Percentiles rank a stretch among this genome's conserved stretches.
These are phyloP conservation scores for Amanita fuliginea DNA, from an alignment of 768 basidiomycete species.

Conservation along the genomic window DNA sequence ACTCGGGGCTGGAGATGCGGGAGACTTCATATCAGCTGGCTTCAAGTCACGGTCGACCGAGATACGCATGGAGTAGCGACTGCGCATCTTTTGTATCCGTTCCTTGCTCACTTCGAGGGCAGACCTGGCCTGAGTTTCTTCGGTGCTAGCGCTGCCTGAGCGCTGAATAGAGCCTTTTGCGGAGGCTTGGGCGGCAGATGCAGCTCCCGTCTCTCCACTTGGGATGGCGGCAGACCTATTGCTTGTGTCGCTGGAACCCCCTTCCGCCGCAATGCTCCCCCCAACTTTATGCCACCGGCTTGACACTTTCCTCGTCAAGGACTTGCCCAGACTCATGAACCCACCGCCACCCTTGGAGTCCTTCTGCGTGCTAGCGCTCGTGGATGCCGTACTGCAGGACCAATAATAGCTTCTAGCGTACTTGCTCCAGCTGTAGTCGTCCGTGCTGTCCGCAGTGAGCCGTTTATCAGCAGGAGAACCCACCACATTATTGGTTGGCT, in stretches of 20 bases:
- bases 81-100: background rate
- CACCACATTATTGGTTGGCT: background rate
- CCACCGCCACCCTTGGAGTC: background rate
- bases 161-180: background rate
- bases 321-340: background rate
- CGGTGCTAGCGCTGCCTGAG: background rate
- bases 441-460: background rate
- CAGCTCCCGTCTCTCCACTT: background rate
- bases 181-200: background rate
- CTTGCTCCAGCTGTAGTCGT: background rate
- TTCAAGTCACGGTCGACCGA: background rate
- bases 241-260: background rate
- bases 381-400: background rate
- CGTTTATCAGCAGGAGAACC: background rate
- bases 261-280: background rate
- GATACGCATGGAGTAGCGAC: conserved; percentile 1
- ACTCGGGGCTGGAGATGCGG: background rate
- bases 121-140: background rate
- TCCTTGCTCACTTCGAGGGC: background rate
- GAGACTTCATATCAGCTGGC: background rate
- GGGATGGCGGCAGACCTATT: background rate
- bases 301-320: conserved; percentile 3
- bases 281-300: background rate
- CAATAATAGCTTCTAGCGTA: background rate
- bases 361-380: background rate